Evolutionary conservation across 306 rosid genomes (phyloP).

Genomic region (Casuarina glauca): DNA sequence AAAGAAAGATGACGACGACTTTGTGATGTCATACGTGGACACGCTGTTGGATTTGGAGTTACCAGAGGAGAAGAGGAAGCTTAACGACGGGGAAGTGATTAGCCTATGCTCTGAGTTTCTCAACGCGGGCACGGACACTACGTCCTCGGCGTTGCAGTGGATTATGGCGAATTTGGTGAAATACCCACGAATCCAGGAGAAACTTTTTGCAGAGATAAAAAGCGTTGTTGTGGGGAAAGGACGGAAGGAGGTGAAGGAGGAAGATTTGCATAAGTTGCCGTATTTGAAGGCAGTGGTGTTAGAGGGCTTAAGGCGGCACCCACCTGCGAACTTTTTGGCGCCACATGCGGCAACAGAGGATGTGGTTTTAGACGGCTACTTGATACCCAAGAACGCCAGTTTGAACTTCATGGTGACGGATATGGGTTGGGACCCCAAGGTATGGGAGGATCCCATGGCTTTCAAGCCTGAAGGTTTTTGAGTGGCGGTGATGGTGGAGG

Average conservation of each 20-base stretch:
- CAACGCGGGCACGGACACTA: constrained; percentile 2
- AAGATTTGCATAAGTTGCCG: constrained; percentile 33
- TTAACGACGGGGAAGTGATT: neutral
- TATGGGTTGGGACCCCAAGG: constrained; percentile 43
- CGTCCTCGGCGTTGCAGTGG: neutral
- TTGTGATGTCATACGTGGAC: constrained; percentile 10
- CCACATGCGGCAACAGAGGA: constrained; percentile 45
- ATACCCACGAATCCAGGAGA: neutral
- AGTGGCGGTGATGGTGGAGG: constrained; percentile 7
- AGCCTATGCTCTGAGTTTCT: constrained; percentile 2
- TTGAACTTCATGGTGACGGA: constrained; percentile 48
- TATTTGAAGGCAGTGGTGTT: constrained; percentile 44
- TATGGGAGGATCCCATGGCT: constrained; percentile 48
- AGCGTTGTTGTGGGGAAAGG: neutral
- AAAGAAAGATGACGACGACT: neutral
- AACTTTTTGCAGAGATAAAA: neutral
- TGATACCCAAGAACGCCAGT: constrained; percentile 35
- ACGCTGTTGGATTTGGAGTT: constrained; percentile 8
- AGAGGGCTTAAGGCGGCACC: constrained; percentile 46
- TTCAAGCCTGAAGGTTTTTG: constrained; percentile 49
- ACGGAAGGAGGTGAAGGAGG: constrained; percentile 31
- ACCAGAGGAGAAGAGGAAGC: constrained; percentile 3
- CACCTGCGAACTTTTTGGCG: constrained; percentile 38
- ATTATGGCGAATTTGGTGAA: constrained; percentile 4
- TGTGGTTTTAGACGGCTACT: constrained; percentile 36